These are phyloP conservation scores for Penicillium sclerotiorum DNA, from an alignment of 2,329 filamentous ascomycete species.

Conservation along the genomic window DNA sequence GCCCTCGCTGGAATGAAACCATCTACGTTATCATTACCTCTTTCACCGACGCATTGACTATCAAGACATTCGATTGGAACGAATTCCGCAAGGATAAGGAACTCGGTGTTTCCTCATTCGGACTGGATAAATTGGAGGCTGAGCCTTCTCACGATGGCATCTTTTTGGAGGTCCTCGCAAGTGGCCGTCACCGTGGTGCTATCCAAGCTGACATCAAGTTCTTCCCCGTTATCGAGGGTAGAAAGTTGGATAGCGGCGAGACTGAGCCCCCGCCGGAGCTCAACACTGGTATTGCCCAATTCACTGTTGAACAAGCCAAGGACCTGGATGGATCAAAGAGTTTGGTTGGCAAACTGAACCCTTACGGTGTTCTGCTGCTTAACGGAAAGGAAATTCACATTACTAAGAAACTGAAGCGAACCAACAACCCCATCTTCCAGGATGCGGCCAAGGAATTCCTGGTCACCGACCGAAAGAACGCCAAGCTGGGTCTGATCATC, in stretches of 20 bases:
- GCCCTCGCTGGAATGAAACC: slow-evolving; percentile 94
- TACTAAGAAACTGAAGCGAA: slow-evolving; percentile 92
- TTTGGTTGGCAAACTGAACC: slow-evolving; percentile 85
- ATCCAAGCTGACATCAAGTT: slow-evolving; percentile 84
- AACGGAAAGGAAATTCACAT: slow-evolving; percentile 90
- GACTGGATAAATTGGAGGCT: slow-evolving; percentile 78
- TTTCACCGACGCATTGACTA: slow-evolving; percentile 81
- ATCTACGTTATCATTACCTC: slow-evolving; percentile 94
- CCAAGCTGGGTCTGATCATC: slow-evolving; percentile 86
- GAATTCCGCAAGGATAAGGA: slow-evolving; percentile 97
- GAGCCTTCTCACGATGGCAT: slow-evolving; percentile 80
- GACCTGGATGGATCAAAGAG: slow-evolving; percentile 92
- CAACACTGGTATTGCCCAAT: slow-evolving; percentile 90
- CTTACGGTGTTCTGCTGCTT: slow-evolving; percentile 83
- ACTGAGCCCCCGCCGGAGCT: slow-evolving; percentile 80
- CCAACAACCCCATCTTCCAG: slow-evolving; percentile 96
- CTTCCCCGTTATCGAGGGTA: slow-evolving; percentile 83
- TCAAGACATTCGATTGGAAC: slow-evolving; percentile 89
- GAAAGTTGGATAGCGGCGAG: slow-evolving; percentile 71
- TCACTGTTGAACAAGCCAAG: slow-evolving; percentile 94
- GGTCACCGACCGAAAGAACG: slow-evolving; percentile 88
- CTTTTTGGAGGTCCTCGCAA: slow-evolving; percentile 78
- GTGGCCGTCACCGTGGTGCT: slow-evolving; percentile 80
- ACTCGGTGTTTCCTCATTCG: slow-evolving; percentile 82
- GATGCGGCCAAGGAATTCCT: slow-evolving; percentile 91